Percentiles rank a stretch among this genome's conserved stretches.
These are phyloP conservation scores for Achlya hypogyna DNA, from an alignment of 352 stramenopile genomes.

Conservation along the genomic window DNA sequence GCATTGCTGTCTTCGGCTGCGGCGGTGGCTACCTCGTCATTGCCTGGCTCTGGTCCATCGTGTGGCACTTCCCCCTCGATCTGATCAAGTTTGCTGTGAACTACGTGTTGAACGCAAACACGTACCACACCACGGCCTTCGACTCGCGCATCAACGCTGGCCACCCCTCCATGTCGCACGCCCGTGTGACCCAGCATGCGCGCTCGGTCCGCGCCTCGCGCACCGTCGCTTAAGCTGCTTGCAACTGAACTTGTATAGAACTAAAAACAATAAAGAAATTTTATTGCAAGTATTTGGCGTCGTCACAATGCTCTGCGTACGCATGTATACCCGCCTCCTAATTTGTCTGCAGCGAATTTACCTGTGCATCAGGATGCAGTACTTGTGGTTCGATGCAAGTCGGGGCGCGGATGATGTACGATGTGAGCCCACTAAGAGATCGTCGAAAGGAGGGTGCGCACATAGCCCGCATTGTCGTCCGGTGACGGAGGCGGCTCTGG, in stretches of 20 bases:
- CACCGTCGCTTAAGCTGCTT: slow-evolving; percentile 4
- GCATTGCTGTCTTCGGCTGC: slow-evolving; percentile 50
- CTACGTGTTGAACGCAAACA: slow-evolving; percentile 39
- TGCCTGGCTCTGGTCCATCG: slow-evolving; percentile 50
- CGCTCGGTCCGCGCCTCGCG: slow-evolving; percentile 35
- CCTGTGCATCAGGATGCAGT: too few species aligned
- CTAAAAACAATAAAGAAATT: neutral
- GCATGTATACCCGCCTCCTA: too few species aligned
- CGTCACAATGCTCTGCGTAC: too few species aligned
- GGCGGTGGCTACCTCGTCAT: slow-evolving; percentile 50
- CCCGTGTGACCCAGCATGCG: slow-evolving; percentile 44
- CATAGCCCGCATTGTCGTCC: too few species aligned
- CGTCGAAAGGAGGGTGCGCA: too few species aligned
- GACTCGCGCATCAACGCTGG: slow-evolving; percentile 61
- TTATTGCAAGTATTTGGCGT: neutral
- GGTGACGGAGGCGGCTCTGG: too few species aligned
- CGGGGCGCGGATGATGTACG: too few species aligned
- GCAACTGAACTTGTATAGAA: slow-evolving; percentile 3
- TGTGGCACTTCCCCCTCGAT: slow-evolving; percentile 62
- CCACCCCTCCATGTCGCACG: slow-evolving; percentile 50
- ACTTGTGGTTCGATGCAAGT: too few species aligned
- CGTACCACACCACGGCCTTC: slow-evolving; percentile 51
- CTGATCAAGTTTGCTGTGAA: slow-evolving; percentile 59
- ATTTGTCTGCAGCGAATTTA: too few species aligned
- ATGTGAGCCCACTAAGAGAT: too few species aligned